These are phyloP conservation scores for Emmonsia crescens DNA, from an alignment of 2,329 filamentous ascomycete genomes.

Conservation along the genomic window DNA sequence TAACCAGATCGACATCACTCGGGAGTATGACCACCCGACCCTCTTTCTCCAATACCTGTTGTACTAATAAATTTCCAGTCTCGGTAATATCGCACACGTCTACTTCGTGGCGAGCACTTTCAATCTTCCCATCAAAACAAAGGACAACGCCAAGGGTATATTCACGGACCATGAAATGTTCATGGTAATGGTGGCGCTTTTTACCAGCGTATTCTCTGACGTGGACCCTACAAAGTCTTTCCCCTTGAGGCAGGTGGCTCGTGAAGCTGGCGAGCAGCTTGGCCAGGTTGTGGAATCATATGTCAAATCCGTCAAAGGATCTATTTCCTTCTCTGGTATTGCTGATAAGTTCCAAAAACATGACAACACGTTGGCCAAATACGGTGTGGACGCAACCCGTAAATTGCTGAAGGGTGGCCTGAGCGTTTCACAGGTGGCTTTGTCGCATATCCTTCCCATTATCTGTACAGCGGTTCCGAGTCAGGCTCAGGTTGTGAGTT, in stretches of 20 bases:
- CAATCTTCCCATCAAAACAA: constrained; percentile 17
- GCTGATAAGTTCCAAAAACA: constrained; percentile 40
- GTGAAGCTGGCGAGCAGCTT: constrained; percentile 31
- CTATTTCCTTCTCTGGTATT: constrained; percentile 45
- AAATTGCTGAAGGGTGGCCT: constrained; percentile 53
- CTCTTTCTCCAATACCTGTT: background rate
- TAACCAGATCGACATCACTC: constrained; percentile 19
- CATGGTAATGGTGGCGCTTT: constrained; percentile 34
- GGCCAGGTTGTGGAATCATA: constrained; percentile 30
- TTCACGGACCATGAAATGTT: constrained; percentile 48
- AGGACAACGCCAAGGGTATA: constrained; percentile 18
- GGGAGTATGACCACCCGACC: constrained; percentile 21
- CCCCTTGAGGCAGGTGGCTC: constrained; percentile 36
- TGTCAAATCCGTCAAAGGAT: constrained; percentile 32
- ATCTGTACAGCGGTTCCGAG: constrained; percentile 58
- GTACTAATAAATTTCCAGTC: constrained; percentile 3
- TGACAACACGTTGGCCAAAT: constrained; percentile 48
- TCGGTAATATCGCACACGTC: constrained; percentile 19
- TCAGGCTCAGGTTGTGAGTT: constrained; percentile 33
- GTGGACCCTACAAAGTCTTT: constrained; percentile 39
- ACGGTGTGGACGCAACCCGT: constrained; percentile 56
- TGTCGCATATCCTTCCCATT: constrained; percentile 58
- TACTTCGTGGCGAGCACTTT: constrained; percentile 19
- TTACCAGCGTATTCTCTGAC: constrained; percentile 39
- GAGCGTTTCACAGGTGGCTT: constrained; percentile 55